Evolutionary conservation across 495 filamentous ascomycete species (phyloP), one percentile per base, ranked within the genome.

Genomic region (Echria macrotheca): DNA sequence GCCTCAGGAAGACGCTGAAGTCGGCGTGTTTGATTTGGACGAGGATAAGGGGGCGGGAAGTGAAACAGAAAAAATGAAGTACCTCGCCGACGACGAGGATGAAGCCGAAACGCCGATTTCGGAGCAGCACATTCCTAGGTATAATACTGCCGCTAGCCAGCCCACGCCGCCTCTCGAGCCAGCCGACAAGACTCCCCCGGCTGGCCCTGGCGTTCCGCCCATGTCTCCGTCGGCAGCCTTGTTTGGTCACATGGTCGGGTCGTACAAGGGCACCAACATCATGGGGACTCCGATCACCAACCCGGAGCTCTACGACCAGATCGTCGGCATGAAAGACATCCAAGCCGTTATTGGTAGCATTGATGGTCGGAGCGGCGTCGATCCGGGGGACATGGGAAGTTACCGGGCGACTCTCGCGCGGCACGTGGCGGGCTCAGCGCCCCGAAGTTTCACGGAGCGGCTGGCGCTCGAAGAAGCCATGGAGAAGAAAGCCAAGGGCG

Each of bases 321-420:
- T 73, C 2, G 64, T 66, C 0, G 53, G 63, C 39, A 67, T 76
- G 66, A 69, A 68, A 29, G 66, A 73, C 22, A 65, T 76, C 21
- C 61, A 64, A 12, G 63, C 60, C 5, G 72, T 72, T 21, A 66
- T 76, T 8, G 73, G 73, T 1, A 71, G 73, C 31, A 57, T 76
- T 11, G 65, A 73, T 25, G 71, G 65, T 21, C 50, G 64, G 29
- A 69, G 55, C 26, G 70, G 62, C 15, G 53, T 67, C 19, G 71
- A 74, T 36, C 57, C 66, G 7, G 56, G 58, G n/a, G 59, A 64
- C 25, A 14, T 63, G 32, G 66, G 63, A 11, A 73, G 65, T 44
- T 76, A 68, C 52, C 56, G 65, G 10, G 65, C 64, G 23, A 66
- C 57, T 31, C 24, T 70, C 40, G 60, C 49, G 25, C 60, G 47